Evolutionary conservation across 2,329 filamentous ascomycete species (phyloP).

Genomic region (Aureobasidium sp.): DNA sequence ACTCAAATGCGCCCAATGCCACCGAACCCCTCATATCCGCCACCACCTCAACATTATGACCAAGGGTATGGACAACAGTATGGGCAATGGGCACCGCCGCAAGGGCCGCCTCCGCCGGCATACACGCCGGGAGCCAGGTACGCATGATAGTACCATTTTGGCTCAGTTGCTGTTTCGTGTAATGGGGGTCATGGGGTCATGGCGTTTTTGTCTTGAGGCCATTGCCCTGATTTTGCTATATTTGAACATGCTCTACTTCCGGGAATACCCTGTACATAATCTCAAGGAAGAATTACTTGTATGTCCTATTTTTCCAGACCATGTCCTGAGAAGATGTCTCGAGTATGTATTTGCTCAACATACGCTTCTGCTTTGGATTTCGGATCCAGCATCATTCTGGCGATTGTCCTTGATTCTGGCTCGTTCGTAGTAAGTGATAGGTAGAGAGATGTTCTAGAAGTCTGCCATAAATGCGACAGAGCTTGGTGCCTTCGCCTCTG

Average conservation of each 20-base stretch:
- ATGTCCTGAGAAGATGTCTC: no score
- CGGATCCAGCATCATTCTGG: no score
- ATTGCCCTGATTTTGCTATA: no score
- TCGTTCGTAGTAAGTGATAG: background rate
- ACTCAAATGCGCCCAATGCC: constrained; percentile 12
- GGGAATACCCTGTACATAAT: background rate
- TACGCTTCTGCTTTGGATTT: no score
- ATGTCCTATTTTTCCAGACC: background rate
- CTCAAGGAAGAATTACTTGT: background rate
- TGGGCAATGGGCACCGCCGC: background rate
- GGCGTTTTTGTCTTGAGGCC: no score
- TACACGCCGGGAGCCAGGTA: constrained; percentile 1
- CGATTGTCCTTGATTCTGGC: no score
- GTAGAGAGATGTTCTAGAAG: background rate
- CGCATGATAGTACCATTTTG: background rate
- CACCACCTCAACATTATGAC: background rate
- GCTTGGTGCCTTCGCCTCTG: background rate
- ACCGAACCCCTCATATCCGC: background rate
- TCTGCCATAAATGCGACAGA: background rate
- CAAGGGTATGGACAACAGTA: background rate
- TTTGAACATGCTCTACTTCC: background rate
- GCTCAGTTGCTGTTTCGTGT: background rate
- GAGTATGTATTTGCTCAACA: no score
- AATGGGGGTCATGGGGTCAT: no score
- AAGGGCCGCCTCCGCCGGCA: constrained; percentile 2